phyloP scores from a whole-genome alignment of 768 basidiomycete genomes.

The Gymnopilus junonius region DNA sequence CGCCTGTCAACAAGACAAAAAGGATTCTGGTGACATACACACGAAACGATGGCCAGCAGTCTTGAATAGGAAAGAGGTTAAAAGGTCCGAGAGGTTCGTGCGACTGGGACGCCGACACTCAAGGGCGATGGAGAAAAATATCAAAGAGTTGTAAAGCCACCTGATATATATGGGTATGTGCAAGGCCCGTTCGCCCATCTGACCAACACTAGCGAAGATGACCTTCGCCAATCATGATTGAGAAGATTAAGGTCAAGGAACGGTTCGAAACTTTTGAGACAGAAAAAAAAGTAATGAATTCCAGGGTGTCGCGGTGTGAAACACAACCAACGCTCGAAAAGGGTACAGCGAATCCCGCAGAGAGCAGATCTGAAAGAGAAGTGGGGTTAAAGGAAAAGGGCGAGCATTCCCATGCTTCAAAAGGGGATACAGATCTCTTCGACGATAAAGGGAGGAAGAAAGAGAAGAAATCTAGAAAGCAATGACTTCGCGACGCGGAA shows the following conservation, averaged over 20 bases:
- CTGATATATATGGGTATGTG: not conserved
- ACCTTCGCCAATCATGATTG: not conserved
- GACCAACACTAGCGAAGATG: not conserved
- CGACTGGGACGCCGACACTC: not conserved
- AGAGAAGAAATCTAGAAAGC: not conserved
- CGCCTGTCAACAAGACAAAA: constrained; percentile 4
- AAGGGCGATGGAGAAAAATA: not conserved
- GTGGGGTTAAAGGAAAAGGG: not conserved
- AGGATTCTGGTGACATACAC: constrained; percentile 2
- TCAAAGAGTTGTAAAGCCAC: not conserved
- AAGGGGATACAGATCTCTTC: not conserved
- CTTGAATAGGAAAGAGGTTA: constrained; percentile 2
- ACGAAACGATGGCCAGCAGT: not conserved
- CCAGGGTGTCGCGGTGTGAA: not conserved
- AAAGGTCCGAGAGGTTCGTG: constrained; percentile 6
- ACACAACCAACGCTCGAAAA: not conserved
- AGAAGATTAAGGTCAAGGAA: not conserved
- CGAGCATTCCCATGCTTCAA: not conserved
- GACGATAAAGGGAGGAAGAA: not conserved
- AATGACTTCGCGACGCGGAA: not conserved
- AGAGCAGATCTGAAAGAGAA: not conserved
- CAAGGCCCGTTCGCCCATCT: not conserved
- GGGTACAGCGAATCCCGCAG: not conserved
- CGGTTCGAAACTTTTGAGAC: not conserved
- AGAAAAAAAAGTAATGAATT: not conserved